phyloP scores from a whole-genome alignment of 1,284 basidiomycete species.

The Cronartium ribicola region DNA sequence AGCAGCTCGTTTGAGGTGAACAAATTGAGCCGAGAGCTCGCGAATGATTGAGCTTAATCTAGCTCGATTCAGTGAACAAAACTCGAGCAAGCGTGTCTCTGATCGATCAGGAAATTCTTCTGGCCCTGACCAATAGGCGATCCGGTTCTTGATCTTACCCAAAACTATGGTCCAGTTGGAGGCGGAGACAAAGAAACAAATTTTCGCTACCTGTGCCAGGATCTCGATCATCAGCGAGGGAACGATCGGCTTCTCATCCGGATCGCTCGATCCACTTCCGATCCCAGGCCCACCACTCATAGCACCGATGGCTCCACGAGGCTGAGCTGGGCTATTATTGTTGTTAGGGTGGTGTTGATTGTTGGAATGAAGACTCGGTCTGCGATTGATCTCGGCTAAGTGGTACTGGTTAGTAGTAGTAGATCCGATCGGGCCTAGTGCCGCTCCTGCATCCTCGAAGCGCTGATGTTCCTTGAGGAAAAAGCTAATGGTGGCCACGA shows the following conservation, averaged over 20 bases:
- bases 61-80: constrained; percentile 64
- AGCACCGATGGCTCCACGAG: constrained; percentile 7
- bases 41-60: constrained; percentile 61
- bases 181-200: constrained; percentile 81
- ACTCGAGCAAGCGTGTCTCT: constrained; percentile 69
- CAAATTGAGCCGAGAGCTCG: constrained; percentile 77
- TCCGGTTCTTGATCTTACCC: constrained; percentile 66
- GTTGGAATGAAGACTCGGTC: constrained; percentile 55
- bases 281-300: neutral
- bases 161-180: constrained; percentile 84
- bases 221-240: constrained; percentile 48
- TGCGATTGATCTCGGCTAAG: constrained; percentile 61
- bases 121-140: constrained; percentile 61
- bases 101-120: constrained; percentile 60
- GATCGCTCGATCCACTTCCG: constrained; percentile 2
- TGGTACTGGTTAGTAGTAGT: constrained; percentile 51
- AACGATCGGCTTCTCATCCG: constrained; percentile 32
- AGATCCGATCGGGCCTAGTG: constrained; percentile 4
- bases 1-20: constrained; percentile 73
- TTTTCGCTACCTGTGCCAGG: constrained; percentile 59
- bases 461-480: constrained; percentile 64
- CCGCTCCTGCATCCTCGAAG: constrained; percentile 47
- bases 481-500: constrained; percentile 73
- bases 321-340: constrained; percentile 35
- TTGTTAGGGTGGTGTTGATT: constrained; percentile 21